These are phyloP conservation scores for Botrytis byssoidea DNA, from an alignment of 2,329 filamentous ascomycete species.

Conservation along the genomic window DNA sequence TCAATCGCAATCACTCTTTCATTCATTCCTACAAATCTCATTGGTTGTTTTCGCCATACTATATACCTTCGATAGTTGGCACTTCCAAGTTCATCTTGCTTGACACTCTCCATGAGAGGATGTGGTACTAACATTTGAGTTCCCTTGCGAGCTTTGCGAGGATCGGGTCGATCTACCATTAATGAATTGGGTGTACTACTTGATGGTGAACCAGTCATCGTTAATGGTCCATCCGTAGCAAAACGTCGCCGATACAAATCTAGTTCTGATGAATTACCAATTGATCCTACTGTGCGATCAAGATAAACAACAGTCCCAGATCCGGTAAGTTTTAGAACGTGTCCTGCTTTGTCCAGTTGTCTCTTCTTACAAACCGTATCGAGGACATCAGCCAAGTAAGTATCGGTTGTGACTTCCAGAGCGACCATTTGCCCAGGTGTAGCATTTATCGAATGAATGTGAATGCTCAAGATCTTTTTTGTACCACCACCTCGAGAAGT, in stretches of 20 bases:
- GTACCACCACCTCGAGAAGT: slow-evolving; percentile 50
- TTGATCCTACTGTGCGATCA: slow-evolving; percentile 75
- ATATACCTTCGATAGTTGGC: slow-evolving; percentile 72
- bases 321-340: slow-evolving; percentile 73
- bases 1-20: slow-evolving; percentile 77
- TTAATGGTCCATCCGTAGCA: slow-evolving; percentile 69
- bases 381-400: slow-evolving; percentile 78
- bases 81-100: slow-evolving; percentile 57
- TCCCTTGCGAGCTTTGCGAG: slow-evolving; percentile 51
- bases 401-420: slow-evolving; percentile 76
- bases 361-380: slow-evolving; percentile 76
- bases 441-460: slow-evolving; percentile 67
- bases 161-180: slow-evolving; percentile 43
- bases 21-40: slow-evolving; percentile 74
- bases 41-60: slow-evolving; percentile 78
- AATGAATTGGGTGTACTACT: slow-evolving; percentile 65
- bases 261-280: slow-evolving; percentile 71
- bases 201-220: slow-evolving; percentile 66
- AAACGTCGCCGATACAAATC: slow-evolving; percentile 75
- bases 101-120: slow-evolving; percentile 62
- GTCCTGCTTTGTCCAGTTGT: slow-evolving; percentile 74
- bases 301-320: slow-evolving; percentile 73
- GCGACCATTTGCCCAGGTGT: slow-evolving; percentile 72
- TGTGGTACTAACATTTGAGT: slow-evolving; percentile 57
- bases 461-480: slow-evolving; percentile 68